Conservation (phyloP, 129 eudicot species). For the Sambucus nigra region DNA sequence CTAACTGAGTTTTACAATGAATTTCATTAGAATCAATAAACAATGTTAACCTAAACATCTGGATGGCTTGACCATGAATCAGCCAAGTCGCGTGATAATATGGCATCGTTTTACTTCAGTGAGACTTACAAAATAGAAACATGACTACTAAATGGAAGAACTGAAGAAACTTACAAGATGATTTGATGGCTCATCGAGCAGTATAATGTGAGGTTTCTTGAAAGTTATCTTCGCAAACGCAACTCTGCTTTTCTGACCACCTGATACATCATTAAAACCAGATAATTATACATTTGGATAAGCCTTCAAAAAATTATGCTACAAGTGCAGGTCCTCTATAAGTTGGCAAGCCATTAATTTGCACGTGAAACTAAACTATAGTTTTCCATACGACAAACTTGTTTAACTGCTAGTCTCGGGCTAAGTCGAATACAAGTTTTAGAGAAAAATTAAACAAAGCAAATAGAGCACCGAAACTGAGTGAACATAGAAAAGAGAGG, state of each 20-base stretch:
- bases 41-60: conserved; percentile 1
- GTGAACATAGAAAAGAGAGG: neutral
- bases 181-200: conserved; percentile 97
- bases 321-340: neutral
- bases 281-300: conserved; percentile 9
- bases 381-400: neutral
- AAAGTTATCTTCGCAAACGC: conserved; percentile 98
- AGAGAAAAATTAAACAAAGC: neutral
- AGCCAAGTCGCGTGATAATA: conserved; percentile 4
- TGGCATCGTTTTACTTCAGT: neutral
- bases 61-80: neutral
- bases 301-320: neutral
- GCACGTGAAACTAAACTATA: neutral
- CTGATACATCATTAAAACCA: conserved; percentile 36
- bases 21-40: no score
- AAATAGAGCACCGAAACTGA: neutral
- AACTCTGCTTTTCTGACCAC: conserved; percentile 99
- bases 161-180: conserved; percentile 78
- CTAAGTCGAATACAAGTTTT: neutral
- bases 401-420: neutral
- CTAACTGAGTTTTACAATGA: no score
- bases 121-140: conserved; percentile 8
- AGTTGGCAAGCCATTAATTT: neutral
- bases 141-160: neutral
- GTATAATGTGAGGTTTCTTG: conserved; percentile 88